phyloP scores from a whole-genome alignment of 164 flowering plant species.

The Hamamelis virginiana region DNA sequence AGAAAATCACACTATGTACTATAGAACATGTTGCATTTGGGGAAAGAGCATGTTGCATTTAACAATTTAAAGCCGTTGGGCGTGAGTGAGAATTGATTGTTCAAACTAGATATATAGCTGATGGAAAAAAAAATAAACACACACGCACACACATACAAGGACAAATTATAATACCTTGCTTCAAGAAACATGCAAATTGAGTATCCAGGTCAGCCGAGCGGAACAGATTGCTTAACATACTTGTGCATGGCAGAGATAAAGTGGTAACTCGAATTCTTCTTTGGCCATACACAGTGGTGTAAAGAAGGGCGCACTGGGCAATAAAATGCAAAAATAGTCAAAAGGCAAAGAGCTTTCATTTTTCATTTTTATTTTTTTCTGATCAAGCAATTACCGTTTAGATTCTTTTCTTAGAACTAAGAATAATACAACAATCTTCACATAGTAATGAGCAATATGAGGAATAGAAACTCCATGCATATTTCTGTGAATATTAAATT shows the following conservation, averaged over 20 bases:
- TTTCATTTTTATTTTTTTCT: no score
- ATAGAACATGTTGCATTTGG: conserved; percentile 8
- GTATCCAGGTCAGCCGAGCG: conserved; percentile 95
- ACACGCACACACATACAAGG: no score
- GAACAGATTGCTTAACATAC: conserved; percentile 76
- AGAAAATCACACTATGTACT: neutral
- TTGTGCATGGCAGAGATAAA: conserved; percentile 86
- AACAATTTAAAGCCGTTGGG: no score
- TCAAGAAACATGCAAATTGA: conserved; percentile 80
- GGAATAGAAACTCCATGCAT: neutral
- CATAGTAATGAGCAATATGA: neutral
- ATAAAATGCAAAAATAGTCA: neutral
- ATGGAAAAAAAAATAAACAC: no score
- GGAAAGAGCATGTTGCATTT: no score
- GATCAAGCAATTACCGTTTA: no score
- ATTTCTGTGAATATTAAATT: neutral
- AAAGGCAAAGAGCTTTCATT: neutral
- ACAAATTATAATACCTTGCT: conserved; percentile 66
- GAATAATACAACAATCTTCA: neutral
- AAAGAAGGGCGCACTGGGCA: conserved; percentile 94
- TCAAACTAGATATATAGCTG: no score
- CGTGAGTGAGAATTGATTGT: no score
- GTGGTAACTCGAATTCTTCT: conserved; percentile 94
- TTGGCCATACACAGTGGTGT: conserved; percentile 94
- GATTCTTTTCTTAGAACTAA: neutral